Conservation (phyloP, 2,329 filamentous ascomycete genomes). For the Exserohilum rostratum region DNA sequence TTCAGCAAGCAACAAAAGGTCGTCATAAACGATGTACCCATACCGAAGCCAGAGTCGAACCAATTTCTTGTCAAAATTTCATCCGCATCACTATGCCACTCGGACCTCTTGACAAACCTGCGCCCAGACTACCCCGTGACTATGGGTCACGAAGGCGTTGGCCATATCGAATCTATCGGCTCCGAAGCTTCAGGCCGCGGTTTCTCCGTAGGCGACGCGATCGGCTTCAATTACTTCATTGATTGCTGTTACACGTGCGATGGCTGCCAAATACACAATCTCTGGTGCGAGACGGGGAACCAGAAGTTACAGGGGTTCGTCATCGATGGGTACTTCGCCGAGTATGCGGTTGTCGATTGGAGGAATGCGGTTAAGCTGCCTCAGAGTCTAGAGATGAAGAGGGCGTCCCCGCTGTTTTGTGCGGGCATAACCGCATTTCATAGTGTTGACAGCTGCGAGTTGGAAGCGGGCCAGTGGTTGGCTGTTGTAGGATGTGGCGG, state of each 20-base stretch:
- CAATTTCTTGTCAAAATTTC: constrained; percentile 42
- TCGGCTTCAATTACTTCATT: constrained; percentile 56
- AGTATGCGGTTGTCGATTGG: constrained; percentile 56
- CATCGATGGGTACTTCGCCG: constrained; percentile 54
- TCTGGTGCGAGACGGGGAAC: constrained; percentile 48
- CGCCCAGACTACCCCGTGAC: constrained; percentile 41
- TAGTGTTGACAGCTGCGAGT: constrained; percentile 40
- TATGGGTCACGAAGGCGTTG: constrained; percentile 57
- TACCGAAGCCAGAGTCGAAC: constrained; percentile 26
- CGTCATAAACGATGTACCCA: constrained; percentile 38
- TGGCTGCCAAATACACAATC: constrained; percentile 55
- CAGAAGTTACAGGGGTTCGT: constrained; percentile 53
- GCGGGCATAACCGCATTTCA: constrained; percentile 56
- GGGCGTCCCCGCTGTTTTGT: constrained; percentile 55
- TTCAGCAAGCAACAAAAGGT: constrained; percentile 35
- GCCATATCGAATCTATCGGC: constrained; percentile 50
- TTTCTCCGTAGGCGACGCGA: constrained; percentile 52
- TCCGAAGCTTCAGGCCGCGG: constrained; percentile 45
- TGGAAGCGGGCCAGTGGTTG: constrained; percentile 47
- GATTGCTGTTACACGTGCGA: constrained; percentile 56
- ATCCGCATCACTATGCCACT: constrained; percentile 41
- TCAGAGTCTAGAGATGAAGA: constrained; percentile 43
- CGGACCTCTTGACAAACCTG: constrained; percentile 33
- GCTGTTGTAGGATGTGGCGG: constrained; percentile 55
- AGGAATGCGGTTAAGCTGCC: constrained; percentile 54